Evolutionary conservation across 768 basidiomycete species (phyloP).

Genomic region (Rickenella mellea): DNA sequence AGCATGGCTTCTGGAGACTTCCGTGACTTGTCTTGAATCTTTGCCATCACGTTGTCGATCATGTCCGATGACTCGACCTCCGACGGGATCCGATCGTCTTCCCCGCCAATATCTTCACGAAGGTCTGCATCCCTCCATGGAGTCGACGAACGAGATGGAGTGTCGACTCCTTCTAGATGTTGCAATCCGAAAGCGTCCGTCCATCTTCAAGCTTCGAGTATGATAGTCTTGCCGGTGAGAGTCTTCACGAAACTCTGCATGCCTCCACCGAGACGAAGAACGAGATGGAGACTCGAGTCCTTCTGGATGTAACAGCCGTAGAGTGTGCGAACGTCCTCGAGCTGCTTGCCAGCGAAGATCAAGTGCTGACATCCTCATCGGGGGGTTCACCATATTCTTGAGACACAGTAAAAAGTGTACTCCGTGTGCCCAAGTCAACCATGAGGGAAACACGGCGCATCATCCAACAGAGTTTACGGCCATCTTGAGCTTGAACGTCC

Average conservation of each 20-base stretch:
- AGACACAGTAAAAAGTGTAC: no score
- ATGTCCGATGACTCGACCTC: conserved; percentile 96
- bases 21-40: conserved; percentile 79
- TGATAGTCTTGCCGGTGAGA: conserved; percentile 86
- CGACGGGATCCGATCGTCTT: conserved; percentile 89
- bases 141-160: conserved; percentile 69
- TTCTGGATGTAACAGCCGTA: conserved; percentile 92
- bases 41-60: conserved; percentile 75
- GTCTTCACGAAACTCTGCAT: conserved; percentile 93
- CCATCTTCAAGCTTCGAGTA: conserved; percentile 87
- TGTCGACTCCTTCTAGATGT: conserved; percentile 85
- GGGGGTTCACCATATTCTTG: no score
- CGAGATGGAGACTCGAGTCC: conserved; percentile 66
- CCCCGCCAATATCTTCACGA: conserved; percentile 83
- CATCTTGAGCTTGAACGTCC: no score
- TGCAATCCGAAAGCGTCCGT: conserved; percentile 86
- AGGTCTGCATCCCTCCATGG: conserved; percentile 88
- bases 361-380: no score
- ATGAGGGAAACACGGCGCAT: no score
- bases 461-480: no score
- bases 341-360: conserved; percentile 89
- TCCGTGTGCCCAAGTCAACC: no score
- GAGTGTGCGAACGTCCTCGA: conserved; percentile 84
- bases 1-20: no score
- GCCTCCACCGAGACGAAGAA: conserved; percentile 79